Conservation (phyloP, 2,329 filamentous ascomycete species). For the Tolypocladium inflatum region DNA sequence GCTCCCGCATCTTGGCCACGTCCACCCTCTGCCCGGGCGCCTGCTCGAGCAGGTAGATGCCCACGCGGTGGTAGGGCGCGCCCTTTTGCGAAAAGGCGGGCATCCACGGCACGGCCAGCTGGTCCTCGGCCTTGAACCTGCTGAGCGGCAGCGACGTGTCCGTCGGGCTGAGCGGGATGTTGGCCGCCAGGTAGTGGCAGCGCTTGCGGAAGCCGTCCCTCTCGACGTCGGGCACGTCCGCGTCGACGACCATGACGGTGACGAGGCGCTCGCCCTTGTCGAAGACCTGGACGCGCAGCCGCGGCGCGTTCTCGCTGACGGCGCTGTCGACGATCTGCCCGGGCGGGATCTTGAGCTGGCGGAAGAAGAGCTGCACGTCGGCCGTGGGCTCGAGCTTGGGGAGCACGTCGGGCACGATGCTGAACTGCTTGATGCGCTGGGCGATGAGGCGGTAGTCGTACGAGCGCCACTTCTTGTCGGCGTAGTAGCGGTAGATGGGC, state of each 20-base stretch:
- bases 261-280: conserved; percentile 72
- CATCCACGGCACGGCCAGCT: conserved; percentile 72
- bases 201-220: conserved; percentile 68
- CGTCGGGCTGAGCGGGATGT: conserved; percentile 43
- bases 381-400: conserved; percentile 67
- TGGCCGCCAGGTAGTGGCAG: conserved; percentile 78
- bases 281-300: conserved; percentile 77
- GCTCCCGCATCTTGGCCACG: conserved; percentile 43
- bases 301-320: conserved; percentile 63
- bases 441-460: conserved; percentile 71
- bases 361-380: conserved; percentile 77
- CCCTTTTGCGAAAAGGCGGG: conserved; percentile 85
- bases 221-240: conserved; percentile 76
- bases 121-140: conserved; percentile 46
- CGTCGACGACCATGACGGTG: conserved; percentile 76
- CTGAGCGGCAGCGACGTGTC: conserved; percentile 55
- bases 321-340: conserved; percentile 70
- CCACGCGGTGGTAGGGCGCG: conserved; percentile 80
- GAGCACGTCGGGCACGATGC: conserved; percentile 80
- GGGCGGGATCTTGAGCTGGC: conserved; percentile 57
- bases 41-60: conserved; percentile 78
- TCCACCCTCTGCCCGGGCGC: conserved; percentile 49
- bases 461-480: conserved; percentile 77
- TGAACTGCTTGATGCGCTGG: conserved; percentile 81
- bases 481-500: conserved; percentile 87